A percentile compares a stretch with the other conserved stretches of the same genome.
Evolutionary conservation across 495 filamentous ascomycete species (phyloP).

Genomic region (Rostrohypoxylon terebratum): DNA sequence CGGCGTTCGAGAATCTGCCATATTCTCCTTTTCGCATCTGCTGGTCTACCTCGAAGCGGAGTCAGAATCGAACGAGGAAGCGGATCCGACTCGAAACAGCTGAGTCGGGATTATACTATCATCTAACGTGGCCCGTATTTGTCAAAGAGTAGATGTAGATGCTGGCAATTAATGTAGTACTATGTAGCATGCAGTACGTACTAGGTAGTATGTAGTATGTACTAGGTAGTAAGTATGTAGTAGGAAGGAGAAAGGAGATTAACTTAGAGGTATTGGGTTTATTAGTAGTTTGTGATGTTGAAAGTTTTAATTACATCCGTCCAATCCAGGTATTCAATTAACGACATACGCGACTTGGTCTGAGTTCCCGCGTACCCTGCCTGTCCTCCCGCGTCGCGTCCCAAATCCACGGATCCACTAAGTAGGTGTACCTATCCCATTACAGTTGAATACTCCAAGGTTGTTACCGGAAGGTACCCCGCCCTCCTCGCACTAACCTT

Average conservation of each 20-base stretch:
- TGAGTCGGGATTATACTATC: not conserved
- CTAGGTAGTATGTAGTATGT: not conserved
- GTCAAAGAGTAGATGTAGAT: not conserved
- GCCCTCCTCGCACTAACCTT: too few species aligned
- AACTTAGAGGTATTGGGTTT: too few species aligned
- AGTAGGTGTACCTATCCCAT: not conserved
- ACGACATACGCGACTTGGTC: constrained; percentile 36
- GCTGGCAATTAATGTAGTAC: too few species aligned
- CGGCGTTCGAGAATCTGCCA: constrained; percentile 55
- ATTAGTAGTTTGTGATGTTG: not conserved
- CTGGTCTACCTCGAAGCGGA: not conserved
- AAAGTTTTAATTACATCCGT: not conserved
- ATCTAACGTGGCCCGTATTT: not conserved
- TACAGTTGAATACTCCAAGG: not conserved
- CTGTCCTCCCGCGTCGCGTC: constrained; percentile 26
- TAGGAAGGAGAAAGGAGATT: too few species aligned
- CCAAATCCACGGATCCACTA: not conserved
- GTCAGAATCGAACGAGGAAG: not conserved
- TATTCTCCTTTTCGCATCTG: constrained; percentile 16
- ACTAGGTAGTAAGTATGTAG: not conserved
- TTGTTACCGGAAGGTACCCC: not conserved
- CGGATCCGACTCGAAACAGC: not conserved
- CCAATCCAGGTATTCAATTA: constrained; percentile 34
- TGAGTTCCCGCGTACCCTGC: constrained; percentile 20
- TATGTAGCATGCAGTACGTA: not conserved